A percentile compares a stretch with the other conserved stretches of the same genome.
Conservation (phyloP, 2,329 filamentous ascomycete species). For the Cladophialophora bantiana region DNA sequence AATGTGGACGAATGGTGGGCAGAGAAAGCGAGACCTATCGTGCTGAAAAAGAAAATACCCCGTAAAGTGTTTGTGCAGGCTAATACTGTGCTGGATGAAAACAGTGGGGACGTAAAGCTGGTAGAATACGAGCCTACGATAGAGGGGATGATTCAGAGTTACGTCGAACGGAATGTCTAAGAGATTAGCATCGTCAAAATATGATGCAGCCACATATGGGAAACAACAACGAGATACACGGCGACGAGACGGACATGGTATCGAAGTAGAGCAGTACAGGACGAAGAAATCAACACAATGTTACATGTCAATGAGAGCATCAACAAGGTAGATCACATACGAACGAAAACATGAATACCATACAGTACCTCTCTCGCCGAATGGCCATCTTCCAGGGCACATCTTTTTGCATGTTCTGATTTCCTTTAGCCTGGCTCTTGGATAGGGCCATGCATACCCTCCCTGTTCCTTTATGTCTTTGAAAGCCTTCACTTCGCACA, state of each 20-base stretch:
- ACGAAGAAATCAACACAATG: not conserved
- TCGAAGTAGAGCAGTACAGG: not conserved
- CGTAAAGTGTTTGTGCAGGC: slow-evolving; percentile 88
- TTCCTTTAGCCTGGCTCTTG: no score
- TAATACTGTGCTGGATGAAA: slow-evolving; percentile 77
- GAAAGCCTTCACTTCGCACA: no score
- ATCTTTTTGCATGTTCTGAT: no score
- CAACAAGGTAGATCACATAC: no score
- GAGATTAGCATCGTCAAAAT: not conserved
- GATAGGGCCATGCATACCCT: no score
- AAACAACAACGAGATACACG: not conserved
- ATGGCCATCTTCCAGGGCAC: no score
- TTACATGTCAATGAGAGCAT: no score
- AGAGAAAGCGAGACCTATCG: slow-evolving; percentile 71
- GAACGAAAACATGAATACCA: no score
- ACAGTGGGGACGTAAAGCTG: slow-evolving; percentile 73
- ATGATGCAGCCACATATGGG: not conserved
- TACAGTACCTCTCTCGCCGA: no score
- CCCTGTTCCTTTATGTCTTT: no score
- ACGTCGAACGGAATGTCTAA: slow-evolving; percentile 64
- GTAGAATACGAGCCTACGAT: slow-evolving; percentile 85
- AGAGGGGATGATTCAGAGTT: slow-evolving; percentile 84
- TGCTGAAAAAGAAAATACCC: slow-evolving; percentile 65
- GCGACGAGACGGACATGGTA: not conserved
- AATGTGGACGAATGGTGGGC: slow-evolving; percentile 85